Evolutionary conservation across 441 rosid species (phyloP), one percentile per base, ranked within the genome.

Genomic region (Kokia cookei): DNA sequence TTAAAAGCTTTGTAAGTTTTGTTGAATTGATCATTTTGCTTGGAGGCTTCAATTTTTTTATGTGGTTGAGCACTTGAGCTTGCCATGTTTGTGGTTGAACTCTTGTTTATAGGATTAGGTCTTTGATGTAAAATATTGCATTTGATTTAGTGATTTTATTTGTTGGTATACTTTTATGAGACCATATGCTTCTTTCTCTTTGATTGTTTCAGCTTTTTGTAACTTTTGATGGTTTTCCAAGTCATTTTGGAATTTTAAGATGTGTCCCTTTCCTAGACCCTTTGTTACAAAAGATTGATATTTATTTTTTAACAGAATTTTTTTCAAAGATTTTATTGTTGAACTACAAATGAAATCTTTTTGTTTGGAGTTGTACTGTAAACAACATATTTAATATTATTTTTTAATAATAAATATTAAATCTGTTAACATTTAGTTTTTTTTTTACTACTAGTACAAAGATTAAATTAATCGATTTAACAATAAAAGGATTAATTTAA

Each of bases 1-100:
- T 37, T 1, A 22, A 76, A 63, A 69, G 73, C 75, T 63, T 45
- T 47, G 47, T 11, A 57, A 79, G 78, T 65, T 76, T 32, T 42
- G 17, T 69, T 29, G 27, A 29, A 19, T 19, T 19, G 22, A 19
- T 19, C 22, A 19, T 19, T 19, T 19, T 19, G 22, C 22, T 0
- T 19, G 22, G 22, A 19, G 22, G 22, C 22, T 19, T 19, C 22
- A 19, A 19, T 19, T 19, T 19, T 19, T 19, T 19, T 19, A 19
- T 19, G 71, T 68, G 67, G 64, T 19, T 19, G 22, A 43, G 78
- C 40, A 29, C 8, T 60, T 60, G 40, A 26, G 37, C 58, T 53
- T 29, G 32, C 11, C 58, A 19, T 54, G 59, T 54, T 19, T 54
- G 1, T 27, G 40, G 2, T 1, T 63, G 14, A 37, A 12, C 67